phyloP scores from a whole-genome alignment of 345 rosid species.

The Corymbia maculata region DNA sequence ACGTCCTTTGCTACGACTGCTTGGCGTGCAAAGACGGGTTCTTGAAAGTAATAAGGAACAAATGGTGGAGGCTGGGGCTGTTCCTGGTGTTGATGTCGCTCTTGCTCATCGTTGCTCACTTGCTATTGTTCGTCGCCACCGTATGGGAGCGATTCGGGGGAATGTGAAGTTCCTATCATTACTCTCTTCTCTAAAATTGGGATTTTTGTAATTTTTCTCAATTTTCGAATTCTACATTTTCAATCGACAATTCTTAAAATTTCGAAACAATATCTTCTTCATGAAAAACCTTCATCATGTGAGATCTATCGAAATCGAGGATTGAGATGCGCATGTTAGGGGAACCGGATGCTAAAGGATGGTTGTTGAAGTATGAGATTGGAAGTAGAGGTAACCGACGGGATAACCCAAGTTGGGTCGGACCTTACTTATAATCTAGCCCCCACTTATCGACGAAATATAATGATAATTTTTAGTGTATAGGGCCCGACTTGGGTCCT shows the following conservation, averaged over 20 bases:
- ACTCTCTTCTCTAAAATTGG: not conserved
- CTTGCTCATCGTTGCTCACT: slow-evolving; percentile 45
- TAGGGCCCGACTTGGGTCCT: not conserved
- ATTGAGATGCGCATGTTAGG: not conserved
- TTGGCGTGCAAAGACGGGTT: slow-evolving; percentile 48
- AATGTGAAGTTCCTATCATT: not conserved
- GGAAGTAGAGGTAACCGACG: not conserved
- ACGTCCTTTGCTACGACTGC: slow-evolving; percentile 49
- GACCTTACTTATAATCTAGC: not conserved
- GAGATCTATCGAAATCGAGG: not conserved
- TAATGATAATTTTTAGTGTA: not conserved
- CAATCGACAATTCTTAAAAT: not conserved
- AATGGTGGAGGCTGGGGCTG: slow-evolving; percentile 69
- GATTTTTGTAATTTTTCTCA: not conserved
- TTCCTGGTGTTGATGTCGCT: slow-evolving; percentile 45
- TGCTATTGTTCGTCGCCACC: slow-evolving; percentile 43
- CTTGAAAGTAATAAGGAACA: slow-evolving; percentile 27
- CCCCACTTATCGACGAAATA: not conserved
- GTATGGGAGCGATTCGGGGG: slow-evolving; percentile 37
- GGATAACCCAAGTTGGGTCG: not conserved
- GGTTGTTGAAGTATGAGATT: not conserved
- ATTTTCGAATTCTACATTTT: not conserved
- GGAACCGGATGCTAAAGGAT: no score
- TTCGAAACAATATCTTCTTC: no score
- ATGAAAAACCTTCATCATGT: not conserved